Evolutionary conservation across 2,329 filamentous ascomycete species (phyloP).

Genomic region (Pleoardoris graminearum): DNA sequence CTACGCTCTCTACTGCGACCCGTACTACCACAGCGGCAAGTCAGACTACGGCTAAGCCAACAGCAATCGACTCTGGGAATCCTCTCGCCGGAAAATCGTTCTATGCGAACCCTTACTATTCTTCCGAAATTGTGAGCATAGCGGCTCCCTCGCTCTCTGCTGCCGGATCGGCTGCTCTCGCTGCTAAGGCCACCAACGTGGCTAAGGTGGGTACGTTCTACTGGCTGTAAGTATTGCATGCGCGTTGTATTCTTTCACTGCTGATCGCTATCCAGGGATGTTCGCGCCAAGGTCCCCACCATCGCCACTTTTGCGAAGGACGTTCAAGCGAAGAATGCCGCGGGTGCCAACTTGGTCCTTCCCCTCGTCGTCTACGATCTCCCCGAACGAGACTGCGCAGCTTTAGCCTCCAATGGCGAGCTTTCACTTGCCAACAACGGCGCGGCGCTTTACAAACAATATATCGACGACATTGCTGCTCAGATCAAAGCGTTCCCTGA

Average conservation of each 20-base stretch:
- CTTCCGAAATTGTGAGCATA: conserved; percentile 54
- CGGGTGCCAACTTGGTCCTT: conserved; percentile 51
- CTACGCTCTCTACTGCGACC: conserved; percentile 16
- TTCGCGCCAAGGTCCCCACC: conserved; percentile 51
- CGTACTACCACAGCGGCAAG: conserved; percentile 9
- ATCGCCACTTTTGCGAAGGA: conserved; percentile 52
- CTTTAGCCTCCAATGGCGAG: conserved; percentile 66
- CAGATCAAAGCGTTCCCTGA: conserved; percentile 58
- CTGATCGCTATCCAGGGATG: conserved; percentile 41
- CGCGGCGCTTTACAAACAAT: conserved; percentile 53
- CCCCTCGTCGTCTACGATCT: conserved; percentile 64
- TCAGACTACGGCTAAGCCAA: not conserved
- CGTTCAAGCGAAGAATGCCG: conserved; percentile 50
- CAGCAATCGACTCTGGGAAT: conserved; percentile 50
- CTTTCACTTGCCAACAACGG: conserved; percentile 58
- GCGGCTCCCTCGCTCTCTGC: conserved; percentile 65
- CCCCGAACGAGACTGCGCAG: conserved; percentile 65
- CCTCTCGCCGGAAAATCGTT: conserved; percentile 54
- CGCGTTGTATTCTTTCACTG: not conserved
- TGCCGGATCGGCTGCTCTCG: conserved; percentile 55
- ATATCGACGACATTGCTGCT: conserved; percentile 57
- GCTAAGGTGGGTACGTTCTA: conserved; percentile 56
- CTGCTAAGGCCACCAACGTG: conserved; percentile 51
- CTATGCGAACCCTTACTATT: conserved; percentile 56
- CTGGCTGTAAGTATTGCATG: conserved; percentile 44